These are phyloP conservation scores for Aeschynomene evenia DNA, from an alignment of 306 rosid species.

Conservation along the genomic window DNA sequence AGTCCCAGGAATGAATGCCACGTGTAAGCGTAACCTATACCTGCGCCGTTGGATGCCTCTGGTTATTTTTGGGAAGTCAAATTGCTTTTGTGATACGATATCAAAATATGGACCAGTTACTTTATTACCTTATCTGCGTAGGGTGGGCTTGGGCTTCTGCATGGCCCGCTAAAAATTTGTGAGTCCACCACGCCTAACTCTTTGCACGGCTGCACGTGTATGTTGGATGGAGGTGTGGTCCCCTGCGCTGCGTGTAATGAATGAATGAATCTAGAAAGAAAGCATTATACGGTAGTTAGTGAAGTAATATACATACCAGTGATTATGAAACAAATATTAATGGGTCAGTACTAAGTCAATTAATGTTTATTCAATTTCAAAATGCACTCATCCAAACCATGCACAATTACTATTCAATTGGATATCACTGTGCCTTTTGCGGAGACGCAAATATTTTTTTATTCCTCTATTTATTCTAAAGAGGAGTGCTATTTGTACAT, in stretches of 20 bases:
- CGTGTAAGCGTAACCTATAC: constrained; percentile 30
- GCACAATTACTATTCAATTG: not conserved
- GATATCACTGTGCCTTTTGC: not conserved
- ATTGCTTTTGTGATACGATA: not conserved
- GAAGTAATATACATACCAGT: not conserved
- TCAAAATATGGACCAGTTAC: not conserved
- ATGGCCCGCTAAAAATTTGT: not conserved
- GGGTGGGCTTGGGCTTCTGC: not conserved
- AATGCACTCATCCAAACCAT: not conserved
- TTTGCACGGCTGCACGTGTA: not conserved
- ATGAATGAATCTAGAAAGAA: not conserved
- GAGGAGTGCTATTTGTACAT: too few relatives aligned
- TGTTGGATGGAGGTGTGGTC: not conserved
- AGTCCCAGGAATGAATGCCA: constrained; percentile 16
- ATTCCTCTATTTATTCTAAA: too few relatives aligned
- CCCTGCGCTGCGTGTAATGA: not conserved
- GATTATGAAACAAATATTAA: not conserved
- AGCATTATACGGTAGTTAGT: not conserved
- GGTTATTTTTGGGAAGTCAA: not conserved
- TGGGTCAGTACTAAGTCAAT: not conserved
- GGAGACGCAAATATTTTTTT: not conserved
- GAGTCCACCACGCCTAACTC: not conserved
- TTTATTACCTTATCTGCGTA: not conserved
- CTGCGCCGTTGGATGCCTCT: constrained; percentile 26
- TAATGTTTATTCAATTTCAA: not conserved